Evolutionary conservation across 1,284 basidiomycete species (phyloP), one percentile per base, ranked within the genome.

Genomic region (Bondarzewia mesenterica): DNA sequence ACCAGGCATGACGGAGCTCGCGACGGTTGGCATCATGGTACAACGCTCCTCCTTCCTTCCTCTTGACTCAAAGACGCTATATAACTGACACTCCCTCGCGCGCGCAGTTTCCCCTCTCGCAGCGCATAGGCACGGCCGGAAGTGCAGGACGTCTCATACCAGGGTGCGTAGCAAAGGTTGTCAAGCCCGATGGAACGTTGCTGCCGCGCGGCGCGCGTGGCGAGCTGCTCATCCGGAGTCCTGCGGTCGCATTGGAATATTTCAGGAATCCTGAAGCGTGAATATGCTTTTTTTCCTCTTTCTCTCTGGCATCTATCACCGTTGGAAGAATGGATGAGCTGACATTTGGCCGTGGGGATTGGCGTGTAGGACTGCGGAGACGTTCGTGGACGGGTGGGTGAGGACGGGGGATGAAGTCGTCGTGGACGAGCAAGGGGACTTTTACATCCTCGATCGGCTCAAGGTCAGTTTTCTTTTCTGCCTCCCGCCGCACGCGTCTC

Each of bases 401-500:
- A 25, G 70, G 40, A 86, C 84, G 0, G 85, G 85, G 2, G 85
- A 88, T 56, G 77, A 82, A 58, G 84, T 78, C 4, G 64, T 69
- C 50, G 72, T 86, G 47, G 68, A 73, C 42, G 62, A 70, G 54
- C 71, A 80, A 49, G 72, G 73, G 7, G 79, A 86, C 50, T 52
- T 88, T 4, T 81, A 77, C 59, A 70, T 87, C 41, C 65, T 83
- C 7, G 85, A 88, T 61, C 73, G 85, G 27, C 64, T 88, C 48
- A 88, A 88, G 68, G 80, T 76, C 36, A 7, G 54, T 12, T 36
- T 23, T 18, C 7, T 8, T 35, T 7, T 35, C 52, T 54, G 16
- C 21, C 10, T 39, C 4, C 38, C 38, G 4, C 10, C 4, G n/a
- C 10, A 18, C 21, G 10, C 38, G 4, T 39, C 38, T 35, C n/a